Evolutionary conservation across 306 rosid genomes (phyloP).

Genomic region (Vigna radiata): DNA sequence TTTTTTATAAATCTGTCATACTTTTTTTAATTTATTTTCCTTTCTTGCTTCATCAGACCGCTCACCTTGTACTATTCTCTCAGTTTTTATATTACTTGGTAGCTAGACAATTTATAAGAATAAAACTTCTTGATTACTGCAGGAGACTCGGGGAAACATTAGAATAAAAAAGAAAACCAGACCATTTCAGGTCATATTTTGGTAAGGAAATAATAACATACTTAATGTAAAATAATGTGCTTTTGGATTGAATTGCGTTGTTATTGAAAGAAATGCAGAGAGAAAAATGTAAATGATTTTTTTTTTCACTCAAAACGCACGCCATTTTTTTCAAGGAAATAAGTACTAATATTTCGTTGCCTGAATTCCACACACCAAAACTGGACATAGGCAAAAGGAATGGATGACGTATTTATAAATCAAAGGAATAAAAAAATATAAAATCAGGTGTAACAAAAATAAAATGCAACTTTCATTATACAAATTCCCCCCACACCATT

Average conservation of each 20-base stretch:
- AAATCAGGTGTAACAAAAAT: constrained; percentile 27
- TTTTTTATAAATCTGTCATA: no score
- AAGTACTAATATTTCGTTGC: neutral
- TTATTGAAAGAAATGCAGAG: neutral
- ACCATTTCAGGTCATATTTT: neutral
- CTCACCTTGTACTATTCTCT: neutral
- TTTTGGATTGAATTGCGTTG: neutral
- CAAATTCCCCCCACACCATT: constrained; percentile 37
- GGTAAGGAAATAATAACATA: neutral
- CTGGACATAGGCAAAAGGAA: constrained; percentile 16
- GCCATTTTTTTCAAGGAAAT: neutral
- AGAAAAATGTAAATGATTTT: neutral
- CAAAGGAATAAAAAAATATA: neutral
- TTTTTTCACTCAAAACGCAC: neutral
- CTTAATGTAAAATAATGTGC: neutral
- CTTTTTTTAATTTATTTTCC: neutral
- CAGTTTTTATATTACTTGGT: neutral
- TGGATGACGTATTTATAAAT: neutral
- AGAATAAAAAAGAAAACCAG: neutral
- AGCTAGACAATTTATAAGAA: neutral
- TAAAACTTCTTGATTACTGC: neutral
- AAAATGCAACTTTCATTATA: constrained; percentile 36
- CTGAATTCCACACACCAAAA: neutral
- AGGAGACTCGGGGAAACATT: neutral
- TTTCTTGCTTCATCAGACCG: neutral